Base-by-base conservation (phyloP, 352 stramenopile species). In the Pythium vanterpoolii region DNA sequence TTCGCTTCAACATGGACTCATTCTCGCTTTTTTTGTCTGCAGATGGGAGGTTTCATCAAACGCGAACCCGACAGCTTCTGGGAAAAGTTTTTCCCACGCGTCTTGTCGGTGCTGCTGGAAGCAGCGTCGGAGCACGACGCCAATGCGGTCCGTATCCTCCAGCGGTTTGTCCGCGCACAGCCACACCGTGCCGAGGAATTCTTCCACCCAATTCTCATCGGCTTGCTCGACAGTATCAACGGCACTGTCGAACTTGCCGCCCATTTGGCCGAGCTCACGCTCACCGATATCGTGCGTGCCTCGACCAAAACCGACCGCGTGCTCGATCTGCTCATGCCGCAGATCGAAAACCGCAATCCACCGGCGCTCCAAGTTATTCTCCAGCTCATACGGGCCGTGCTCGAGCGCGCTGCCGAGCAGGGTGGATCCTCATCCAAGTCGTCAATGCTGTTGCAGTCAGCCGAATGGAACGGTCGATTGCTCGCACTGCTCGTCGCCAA, bases 131-230 rank as follows among this genome's bases (percentile, higher is more conserved):
- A 86, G 14, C 72, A 73, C 1, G 72, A 86, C 28, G 60, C 74
- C 11, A 72, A 72, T 18, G 77, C 77, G 0, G 61, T 90, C n/a
- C 83, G 81, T 19, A 71, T 88, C 39, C 45, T 91, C 0, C 67
- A 79, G 36, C 61, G 59, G 13, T 56, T 91, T 18, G 64, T 91
- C 6, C 50, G 71, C 36, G 52, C 58, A 18, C 77, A 86, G 28
- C 56, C 67, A 13, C 55, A 59, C 31, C 79, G 74, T 7, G 66
- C 71, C 0, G 63, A 87, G 51, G 69, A 74, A 50, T 87, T 80
- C 61, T 73, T 83, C 30, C 71, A 86, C 31, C 62, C 77, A n/a
- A 77, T 91, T 56, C 56, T 89, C 18, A 52, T 80, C 27, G 75
- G 77, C 3, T 67, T 92, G 16, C 61, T 88, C 7, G 76, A 84